Base-by-base conservation (phyloP, 2,329 filamentous ascomycete species). In the Amauroascus verrucosus region DNA sequence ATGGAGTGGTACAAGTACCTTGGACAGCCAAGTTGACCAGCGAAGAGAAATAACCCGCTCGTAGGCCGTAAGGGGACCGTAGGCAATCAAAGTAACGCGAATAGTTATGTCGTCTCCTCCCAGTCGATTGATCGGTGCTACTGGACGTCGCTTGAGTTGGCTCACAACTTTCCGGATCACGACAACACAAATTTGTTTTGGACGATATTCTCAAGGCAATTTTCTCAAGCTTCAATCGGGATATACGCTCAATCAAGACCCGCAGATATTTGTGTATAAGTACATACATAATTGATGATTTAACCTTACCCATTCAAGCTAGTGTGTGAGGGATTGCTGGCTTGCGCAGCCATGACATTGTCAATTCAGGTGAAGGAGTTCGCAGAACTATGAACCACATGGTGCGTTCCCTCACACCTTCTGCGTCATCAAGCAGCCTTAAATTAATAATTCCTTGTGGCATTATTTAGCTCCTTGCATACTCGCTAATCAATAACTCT, bases 241-340 rank as follows among this genome's bases (percentile, higher is more conserved):
- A 58, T 28, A 60, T 64, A 51, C 57, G 51, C 38, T 63, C 63
- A 65, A 74, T 58, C 70, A 71, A 1, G 69, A 72, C 13, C 62
- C 70, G 59, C 67, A 64, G 33, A 71, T 74, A 63, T 72, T 75
- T 53, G 70, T 73, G 54, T 75, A 73, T 57, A 68, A 68, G 56
- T 74, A 73, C 61, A 60, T 74, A 57, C 66, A 65, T 6, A 67
- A 72, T 48, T 63, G 75, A 59, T 65, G 75, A 20, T 67, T 75
- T 50, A 64, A 64, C 56, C 67, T 75, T 54, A 69, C 64, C 51
- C 69, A 69, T 76, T n/a, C 70, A 71, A 55, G 67, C 70, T 54
- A 67, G 69, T 38, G 62, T 76, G 26, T 62, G 63, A 51, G 67
- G 65, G 4, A 61, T 70, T 48, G 65, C 63, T 51, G 63, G 65